These are phyloP conservation scores for Fusarium udum DNA, from an alignment of 2,329 filamentous ascomycete species.

Conservation along the genomic window DNA sequence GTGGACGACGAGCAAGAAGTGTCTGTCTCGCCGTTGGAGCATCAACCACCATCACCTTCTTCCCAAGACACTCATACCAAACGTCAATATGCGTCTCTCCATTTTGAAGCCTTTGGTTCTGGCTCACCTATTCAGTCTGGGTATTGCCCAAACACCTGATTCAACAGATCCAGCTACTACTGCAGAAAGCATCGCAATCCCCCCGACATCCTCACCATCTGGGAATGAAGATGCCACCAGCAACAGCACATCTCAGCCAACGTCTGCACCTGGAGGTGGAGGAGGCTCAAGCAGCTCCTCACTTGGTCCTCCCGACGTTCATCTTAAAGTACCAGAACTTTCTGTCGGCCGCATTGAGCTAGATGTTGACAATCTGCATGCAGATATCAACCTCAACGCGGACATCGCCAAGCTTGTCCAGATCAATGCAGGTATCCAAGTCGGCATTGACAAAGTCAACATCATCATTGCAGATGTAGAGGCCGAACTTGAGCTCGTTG, in stretches of 20 bases:
- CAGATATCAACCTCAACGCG: conserved; percentile 26
- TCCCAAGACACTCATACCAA: not conserved
- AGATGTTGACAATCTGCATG: conserved; percentile 21
- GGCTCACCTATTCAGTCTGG: conserved; percentile 2
- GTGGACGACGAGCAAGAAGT: not conserved
- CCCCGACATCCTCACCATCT: not conserved
- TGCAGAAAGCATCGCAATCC: conserved; percentile 20
- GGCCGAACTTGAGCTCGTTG: conserved; percentile 22
- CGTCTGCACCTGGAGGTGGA: not conserved
- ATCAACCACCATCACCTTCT: not conserved
- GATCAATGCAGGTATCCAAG: conserved; percentile 17
- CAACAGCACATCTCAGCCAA: conserved; percentile 1
- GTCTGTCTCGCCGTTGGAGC: not conserved
- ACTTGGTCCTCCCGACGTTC: conserved; percentile 21
- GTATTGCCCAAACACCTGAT: conserved; percentile 15
- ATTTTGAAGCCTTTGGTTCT: conserved; percentile 9
- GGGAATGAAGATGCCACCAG: not conserved
- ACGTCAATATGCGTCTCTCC: conserved; percentile 12
- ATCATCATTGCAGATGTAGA: conserved; percentile 23
- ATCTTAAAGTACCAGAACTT: conserved; percentile 20
- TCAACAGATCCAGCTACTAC: conserved; percentile 19
- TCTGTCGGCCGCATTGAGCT: conserved; percentile 25
- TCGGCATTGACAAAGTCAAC: conserved; percentile 24
- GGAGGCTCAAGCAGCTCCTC: conserved; percentile 10
- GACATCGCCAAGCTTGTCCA: conserved; percentile 19